Evolutionary conservation across 1,284 basidiomycete species (phyloP), one percentile per base, ranked within the genome.

Genomic region (Trametes polyzona): DNA sequence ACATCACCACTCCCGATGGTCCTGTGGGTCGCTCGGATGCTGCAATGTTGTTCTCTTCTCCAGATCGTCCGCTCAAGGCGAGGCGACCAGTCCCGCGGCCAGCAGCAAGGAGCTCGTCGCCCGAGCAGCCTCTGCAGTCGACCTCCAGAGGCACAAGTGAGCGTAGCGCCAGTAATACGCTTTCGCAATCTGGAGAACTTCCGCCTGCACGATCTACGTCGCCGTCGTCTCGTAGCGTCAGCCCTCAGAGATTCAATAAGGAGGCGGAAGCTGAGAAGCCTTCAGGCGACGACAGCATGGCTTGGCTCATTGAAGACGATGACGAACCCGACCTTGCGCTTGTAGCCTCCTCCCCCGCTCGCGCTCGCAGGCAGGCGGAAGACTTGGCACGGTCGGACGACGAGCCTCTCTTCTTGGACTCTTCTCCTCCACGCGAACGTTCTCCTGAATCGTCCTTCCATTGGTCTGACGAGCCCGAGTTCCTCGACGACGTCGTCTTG

Each of bases 221-320:
- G 0, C 52, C 51, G 1, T 57, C 61, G 3, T 63, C 62, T 17
- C 60, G 52, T 4, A 57, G 58, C 43, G 50, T 49, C 29, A 56
- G 56, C 8, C 41, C 58, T 4, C 48, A 51, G n/a, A 33, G 55
- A n/a, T 26, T 12, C 16, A 23, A 23, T 11, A 16, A 41, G 16
- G 39, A 19, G n/a, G 17, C 24, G 1, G 29, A 47, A 2, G 4
- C 14, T 8, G 17, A 36, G 24, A 36, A 27, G 6, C 46, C 41
- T 2, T 19, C 26, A 16, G 58, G 33, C 7, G 49, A 64, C 39
- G 51, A 60, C 32, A 76, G 76, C 61, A 83, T 88, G 72, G 78
- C 82, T 2, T 89, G 87, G 87, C 73, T 89, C 21, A 70, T 89
- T 11, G 84, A 84, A 7, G 69, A 71, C 40, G 85, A 86, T 37